Evolutionary conservation across 805 yeast species (phyloP), one percentile per base, ranked within the genome.

Genomic region (Starmerella riodocensis): DNA sequence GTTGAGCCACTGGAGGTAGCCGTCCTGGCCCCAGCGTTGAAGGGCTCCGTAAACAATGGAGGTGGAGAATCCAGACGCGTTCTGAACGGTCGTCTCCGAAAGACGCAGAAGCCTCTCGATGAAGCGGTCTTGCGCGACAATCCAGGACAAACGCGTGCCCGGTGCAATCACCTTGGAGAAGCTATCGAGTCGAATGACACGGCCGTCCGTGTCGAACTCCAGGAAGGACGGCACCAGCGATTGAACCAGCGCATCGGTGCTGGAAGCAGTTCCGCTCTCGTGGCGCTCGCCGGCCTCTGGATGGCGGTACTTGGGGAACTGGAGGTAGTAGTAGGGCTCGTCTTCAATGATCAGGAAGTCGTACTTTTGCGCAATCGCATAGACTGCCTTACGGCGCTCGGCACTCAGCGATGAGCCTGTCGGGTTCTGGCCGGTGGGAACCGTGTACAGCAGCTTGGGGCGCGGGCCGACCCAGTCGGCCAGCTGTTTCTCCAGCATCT

Each of bases 381-480:
- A 86, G 50, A 91, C 71, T 41, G 69, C 73, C 46, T 63, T 58
- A 64, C 95, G 81, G 65, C 97, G 76, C 54, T 82, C 86, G 21
- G 54, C 62, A 26, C 78, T 66, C 53, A 91, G 66, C 19, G 84
- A 80, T 3, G 93, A 76, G 28, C 98, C 98, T 16, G 96, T 86
- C 48, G 98, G 98, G 70, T 88, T 88, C 66, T 91, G 97, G 47
- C 98, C 98, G 7, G 97, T 91, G 49, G 91, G 78, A 53, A 88
- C 83, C 29, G 91, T 76, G 72, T 91, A 91, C 52, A 88, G 67
- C 44, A 88, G 65, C 61, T 79, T 84, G 50, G 97, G 97, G 61
- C 34, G 41, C 4, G 39, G 37, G 6, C 60, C 61, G 28, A 61
- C 66, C 96, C 96, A 86, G 55, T 70, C 64, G 45, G 67, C 71